These are phyloP conservation scores for Mimosa pudica DNA, from an alignment of 306 rosid species.

Conservation along the genomic window DNA sequence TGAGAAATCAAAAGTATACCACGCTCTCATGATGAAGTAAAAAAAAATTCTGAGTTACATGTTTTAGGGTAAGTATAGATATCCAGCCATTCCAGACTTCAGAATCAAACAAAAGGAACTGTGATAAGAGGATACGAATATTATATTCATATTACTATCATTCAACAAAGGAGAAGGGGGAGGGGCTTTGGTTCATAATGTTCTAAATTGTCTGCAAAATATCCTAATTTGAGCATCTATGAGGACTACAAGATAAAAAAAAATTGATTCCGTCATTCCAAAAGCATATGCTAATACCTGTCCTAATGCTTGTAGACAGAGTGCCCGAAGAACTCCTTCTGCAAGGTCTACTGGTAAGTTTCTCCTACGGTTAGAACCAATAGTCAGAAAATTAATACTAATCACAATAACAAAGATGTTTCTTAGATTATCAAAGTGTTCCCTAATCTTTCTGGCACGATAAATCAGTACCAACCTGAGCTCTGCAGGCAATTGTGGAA, in stretches of 20 bases:
- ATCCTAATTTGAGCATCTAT: constrained; percentile 12
- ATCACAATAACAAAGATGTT: constrained; percentile 20
- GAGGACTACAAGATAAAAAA: constrained; percentile 20
- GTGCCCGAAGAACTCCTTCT: constrained; percentile 96
- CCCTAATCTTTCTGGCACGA: constrained; percentile 4
- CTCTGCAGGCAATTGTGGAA: constrained; percentile 84
- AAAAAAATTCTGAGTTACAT: neutral
- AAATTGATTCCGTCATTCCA: constrained; percentile 18
- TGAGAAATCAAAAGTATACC: neutral
- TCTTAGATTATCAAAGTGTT: constrained; percentile 24
- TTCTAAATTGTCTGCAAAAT: neutral
- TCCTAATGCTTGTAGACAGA: constrained; percentile 90
- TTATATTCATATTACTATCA: neutral
- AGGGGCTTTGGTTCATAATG: neutral
- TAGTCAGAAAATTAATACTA: constrained; percentile 28
- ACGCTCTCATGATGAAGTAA: neutral
- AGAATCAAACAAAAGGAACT: neutral
- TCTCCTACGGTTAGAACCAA: constrained; percentile 62
- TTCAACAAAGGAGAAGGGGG: neutral
- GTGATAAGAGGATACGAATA: neutral
- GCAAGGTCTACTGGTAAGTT: constrained; percentile 90
- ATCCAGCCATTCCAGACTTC: neutral
- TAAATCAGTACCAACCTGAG: constrained; percentile 63
- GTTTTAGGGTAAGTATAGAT: neutral
- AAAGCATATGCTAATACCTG: constrained; percentile 58